A percentile compares a stretch with the other conserved stretches of the same genome.
Conservation (phyloP, 177 flowering plant species). For the Vitis hybrid region DNA sequence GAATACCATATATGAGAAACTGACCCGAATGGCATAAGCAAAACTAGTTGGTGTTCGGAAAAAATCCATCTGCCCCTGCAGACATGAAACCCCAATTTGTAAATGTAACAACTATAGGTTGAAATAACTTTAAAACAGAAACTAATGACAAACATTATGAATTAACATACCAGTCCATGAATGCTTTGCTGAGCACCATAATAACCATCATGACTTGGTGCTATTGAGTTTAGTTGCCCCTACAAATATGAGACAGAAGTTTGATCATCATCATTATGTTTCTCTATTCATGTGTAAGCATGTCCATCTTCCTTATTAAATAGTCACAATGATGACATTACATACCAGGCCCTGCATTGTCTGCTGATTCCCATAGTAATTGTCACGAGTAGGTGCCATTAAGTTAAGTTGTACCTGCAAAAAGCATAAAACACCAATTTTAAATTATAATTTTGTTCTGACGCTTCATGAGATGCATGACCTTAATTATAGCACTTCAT, state of each 20-base stretch:
- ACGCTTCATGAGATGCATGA: neutral
- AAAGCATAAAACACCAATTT: neutral
- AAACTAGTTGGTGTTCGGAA: conserved; percentile 37
- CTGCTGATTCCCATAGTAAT: conserved; percentile 43
- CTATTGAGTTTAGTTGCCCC: conserved; percentile 43
- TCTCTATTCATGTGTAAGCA: neutral
- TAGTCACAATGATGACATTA: neutral
- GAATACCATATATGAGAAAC: conserved; percentile 17
- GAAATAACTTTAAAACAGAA: neutral
- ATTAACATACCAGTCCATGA: conserved; percentile 34
- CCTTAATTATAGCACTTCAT: conserved; percentile 12
- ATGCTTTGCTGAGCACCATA: conserved; percentile 36
- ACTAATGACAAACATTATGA: neutral
- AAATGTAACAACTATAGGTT: neutral
- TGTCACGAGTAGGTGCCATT: conserved; percentile 50
- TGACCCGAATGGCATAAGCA: conserved; percentile 46
- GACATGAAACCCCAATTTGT: neutral
- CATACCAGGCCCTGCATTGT: conserved; percentile 45
- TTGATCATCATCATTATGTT: neutral
- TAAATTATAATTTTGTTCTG: neutral
- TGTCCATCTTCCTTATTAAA: neutral
- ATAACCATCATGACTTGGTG: conserved; percentile 44
- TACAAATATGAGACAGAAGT: conserved; percentile 11
- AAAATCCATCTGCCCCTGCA: conserved; percentile 55
- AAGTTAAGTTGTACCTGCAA: conserved; percentile 55